Evolutionary conservation across 305 asterid genomes (phyloP).

Genomic region (Fraxinus sp.): DNA sequence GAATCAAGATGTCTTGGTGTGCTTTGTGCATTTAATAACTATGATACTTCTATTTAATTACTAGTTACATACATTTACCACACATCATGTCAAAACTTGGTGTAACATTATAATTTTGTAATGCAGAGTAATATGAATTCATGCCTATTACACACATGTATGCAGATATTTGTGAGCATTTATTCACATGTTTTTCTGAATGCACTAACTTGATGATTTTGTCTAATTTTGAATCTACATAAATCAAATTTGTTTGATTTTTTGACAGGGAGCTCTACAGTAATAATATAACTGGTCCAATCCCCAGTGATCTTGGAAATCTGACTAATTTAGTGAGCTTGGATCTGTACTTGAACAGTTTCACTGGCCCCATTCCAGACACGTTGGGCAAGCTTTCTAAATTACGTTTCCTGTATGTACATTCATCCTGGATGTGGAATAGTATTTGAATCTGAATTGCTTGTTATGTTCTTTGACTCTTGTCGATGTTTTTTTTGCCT

Average conservation of each 20-base stretch:
- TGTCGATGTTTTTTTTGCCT: background rate
- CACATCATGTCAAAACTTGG: background rate
- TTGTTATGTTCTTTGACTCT: background rate
- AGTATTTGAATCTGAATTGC: background rate
- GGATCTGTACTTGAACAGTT: slow-evolving; percentile 36
- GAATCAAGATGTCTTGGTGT: background rate
- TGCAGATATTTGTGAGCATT: background rate
- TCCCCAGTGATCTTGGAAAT: background rate
- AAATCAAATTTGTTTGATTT: background rate
- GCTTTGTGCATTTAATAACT: background rate
- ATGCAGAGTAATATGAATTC: background rate
- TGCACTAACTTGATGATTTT: background rate
- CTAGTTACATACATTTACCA: background rate
- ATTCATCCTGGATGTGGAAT: background rate
- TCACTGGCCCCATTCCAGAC: slow-evolving; percentile 48
- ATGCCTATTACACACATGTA: background rate
- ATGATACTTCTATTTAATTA: background rate
- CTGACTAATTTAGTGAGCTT: slow-evolving; percentile 39
- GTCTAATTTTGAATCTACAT: background rate
- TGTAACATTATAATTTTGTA: background rate
- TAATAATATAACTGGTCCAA: background rate
- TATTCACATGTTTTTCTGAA: background rate
- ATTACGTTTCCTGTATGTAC: slow-evolving; percentile 19
- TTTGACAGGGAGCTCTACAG: slow-evolving; percentile 1
- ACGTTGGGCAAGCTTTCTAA: slow-evolving; percentile 14